phyloP scores from a whole-genome alignment of 805 yeast genomes.

The Yamadazyma olivae region DNA sequence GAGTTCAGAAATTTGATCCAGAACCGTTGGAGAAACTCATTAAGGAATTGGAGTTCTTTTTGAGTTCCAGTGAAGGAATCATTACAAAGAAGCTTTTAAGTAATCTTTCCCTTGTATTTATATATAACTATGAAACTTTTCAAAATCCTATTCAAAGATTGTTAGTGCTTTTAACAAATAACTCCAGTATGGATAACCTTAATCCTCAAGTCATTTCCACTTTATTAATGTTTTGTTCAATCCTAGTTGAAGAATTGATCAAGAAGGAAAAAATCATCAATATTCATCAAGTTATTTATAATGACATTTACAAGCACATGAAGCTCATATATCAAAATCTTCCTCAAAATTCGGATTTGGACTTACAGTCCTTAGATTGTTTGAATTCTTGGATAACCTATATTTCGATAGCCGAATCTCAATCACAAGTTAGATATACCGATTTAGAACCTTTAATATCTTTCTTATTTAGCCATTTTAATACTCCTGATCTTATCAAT shows the following conservation, averaged over 20 bases:
- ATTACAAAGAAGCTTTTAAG: conserved; percentile 60
- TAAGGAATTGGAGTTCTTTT: conserved; percentile 2
- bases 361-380: conserved; percentile 18
- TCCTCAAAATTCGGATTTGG: not conserved
- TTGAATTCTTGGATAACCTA: conserved; percentile 37
- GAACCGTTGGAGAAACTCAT: not conserved
- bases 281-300: conserved; percentile 38
- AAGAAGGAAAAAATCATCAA: conserved; percentile 28
- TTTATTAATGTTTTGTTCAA: conserved; percentile 22
- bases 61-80: conserved; percentile 16
- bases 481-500: conserved; percentile 2
- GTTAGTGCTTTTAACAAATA: conserved; percentile 1
- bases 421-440: conserved; percentile 29
- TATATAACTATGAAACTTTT: conserved; percentile 37
- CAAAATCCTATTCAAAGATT: conserved; percentile 33
- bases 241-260: conserved; percentile 50
- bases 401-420: conserved; percentile 32
- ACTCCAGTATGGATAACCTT: not conserved
- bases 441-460: conserved; percentile 22
- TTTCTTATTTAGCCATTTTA: conserved; percentile 18
- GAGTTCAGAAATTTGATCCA: conserved; percentile 8
- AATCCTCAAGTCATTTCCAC: not conserved
- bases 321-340: conserved; percentile 18
- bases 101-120: conserved; percentile 48
- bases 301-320: conserved; percentile 26